phyloP scores from a whole-genome alignment of 441 rosid species.

The Raphanus hybrid region DNA sequence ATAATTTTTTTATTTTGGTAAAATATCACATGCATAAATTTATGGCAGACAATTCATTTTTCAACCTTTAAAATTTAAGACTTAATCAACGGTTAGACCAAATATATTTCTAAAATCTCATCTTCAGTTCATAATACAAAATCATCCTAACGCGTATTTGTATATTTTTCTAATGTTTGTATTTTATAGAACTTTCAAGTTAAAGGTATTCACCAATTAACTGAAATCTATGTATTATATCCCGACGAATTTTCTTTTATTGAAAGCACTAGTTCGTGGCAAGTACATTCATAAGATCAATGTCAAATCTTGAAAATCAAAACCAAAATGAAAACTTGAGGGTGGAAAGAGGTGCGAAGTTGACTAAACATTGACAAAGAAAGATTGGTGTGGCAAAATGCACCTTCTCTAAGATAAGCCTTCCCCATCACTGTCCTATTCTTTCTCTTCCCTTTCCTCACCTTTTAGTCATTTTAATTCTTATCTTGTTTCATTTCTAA shows the following conservation, averaged over 20 bases:
- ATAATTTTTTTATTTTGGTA: no score
- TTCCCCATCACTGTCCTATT: conserved; percentile 45
- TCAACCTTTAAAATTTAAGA: not conserved
- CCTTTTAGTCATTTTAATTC: conserved; percentile 25
- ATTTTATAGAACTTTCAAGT: not conserved
- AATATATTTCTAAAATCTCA: not conserved
- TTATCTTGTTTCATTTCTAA: not conserved
- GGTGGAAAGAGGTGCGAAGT: conserved; percentile 33
- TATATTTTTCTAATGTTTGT: not conserved
- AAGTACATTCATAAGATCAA: conserved; percentile 31
- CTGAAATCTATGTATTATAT: not conserved
- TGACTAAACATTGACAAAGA: conserved; percentile 43
- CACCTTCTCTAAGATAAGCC: conserved; percentile 45
- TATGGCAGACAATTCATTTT: not conserved
- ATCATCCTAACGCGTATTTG: not conserved
- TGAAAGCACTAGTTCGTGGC: conserved; percentile 35
- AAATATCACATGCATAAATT: not conserved
- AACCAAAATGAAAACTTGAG: conserved; percentile 14
- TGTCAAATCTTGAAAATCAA: conserved; percentile 36
- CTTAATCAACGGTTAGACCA: not conserved
- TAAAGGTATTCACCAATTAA: not conserved
- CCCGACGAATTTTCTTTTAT: not conserved
- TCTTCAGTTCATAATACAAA: conserved; percentile 1
- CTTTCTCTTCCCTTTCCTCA: conserved; percentile 40
- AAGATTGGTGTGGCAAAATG: conserved; percentile 46